Evolutionary conservation across 768 basidiomycete species (phyloP).

Genomic region (Tricholoma saponaceum): DNA sequence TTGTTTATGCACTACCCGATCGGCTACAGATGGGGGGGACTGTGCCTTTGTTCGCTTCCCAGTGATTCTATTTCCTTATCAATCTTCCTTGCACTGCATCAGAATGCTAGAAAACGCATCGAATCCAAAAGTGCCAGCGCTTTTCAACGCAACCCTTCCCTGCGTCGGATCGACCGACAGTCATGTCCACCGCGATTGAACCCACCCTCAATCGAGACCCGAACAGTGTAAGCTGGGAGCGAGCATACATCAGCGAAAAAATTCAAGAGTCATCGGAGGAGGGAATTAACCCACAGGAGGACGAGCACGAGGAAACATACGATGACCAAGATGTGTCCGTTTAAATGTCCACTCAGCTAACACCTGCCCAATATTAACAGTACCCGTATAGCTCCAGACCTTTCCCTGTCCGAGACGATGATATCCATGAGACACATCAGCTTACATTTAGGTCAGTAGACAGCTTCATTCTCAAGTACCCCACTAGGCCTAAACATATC

Average conservation of each 20-base stretch:
- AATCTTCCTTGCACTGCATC: no score
- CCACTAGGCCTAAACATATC: neutral
- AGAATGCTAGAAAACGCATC: no score
- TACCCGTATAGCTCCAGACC: slow-evolving; percentile 32
- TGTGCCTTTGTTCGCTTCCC: no score
- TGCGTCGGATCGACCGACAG: neutral
- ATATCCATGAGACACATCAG: slow-evolving; percentile 45
- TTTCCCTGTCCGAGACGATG: slow-evolving; percentile 50
- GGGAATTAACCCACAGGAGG: neutral
- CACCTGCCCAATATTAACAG: neutral
- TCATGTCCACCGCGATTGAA: slow-evolving; percentile 6
- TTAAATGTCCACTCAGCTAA: neutral
- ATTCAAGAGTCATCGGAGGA: slow-evolving; percentile 16
- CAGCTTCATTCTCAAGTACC: slow-evolving; percentile 1
- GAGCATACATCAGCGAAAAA: slow-evolving; percentile 24
- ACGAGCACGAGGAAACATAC: slow-evolving; percentile 20
- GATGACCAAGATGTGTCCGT: slow-evolving; percentile 39
- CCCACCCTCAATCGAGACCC: neutral
- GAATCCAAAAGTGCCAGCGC: no score
- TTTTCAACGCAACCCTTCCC: no score
- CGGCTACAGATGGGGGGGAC: no score
- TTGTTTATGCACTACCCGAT: slow-evolving; percentile 55
- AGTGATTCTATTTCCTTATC: no score
- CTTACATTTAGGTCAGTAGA: slow-evolving; percentile 41
- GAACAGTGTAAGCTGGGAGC: slow-evolving; percentile 1